Evolutionary conservation across 345 rosid species (phyloP), one percentile per base, ranked within the genome.

Genomic region (Tarenaya hassleriana): DNA sequence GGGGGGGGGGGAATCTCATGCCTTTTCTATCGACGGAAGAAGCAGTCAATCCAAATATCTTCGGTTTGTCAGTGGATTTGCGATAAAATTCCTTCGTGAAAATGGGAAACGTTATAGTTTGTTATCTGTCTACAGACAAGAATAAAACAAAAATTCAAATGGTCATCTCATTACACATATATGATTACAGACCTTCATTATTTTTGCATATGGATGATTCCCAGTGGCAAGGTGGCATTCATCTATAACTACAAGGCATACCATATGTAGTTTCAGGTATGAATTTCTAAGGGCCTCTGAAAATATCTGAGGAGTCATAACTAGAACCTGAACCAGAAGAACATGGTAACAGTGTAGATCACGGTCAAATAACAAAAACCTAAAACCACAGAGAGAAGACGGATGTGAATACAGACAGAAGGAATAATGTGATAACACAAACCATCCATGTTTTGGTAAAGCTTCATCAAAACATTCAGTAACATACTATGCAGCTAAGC

Each of bases 271-370:
- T 63, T 67, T 81, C 68, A 92, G 49, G 62, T 71, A 88, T 34
- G 78, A 75, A 55, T 77, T 81, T 56, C 84, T 72, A 47, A 92
- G 74, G 46, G 84, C 79, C 75, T 92, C 84, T 66, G 82, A 60
- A 31, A 92, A 76, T 63, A 88, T 73, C 40, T 88, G 96, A 13
- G 96, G 96, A 57, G 95, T 92, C 96, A 92, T 84, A 41, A 92
- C 96, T 52, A 92, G 45, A 38, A 92, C 88, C 98, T 88, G 58
- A 44, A 60, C 56, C 45, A 60, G 37, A 65, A 52, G 15, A 38
- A 45, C 18, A 34, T 32, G 8, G 37, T 56, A 34, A 34, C 21
- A 46, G 31, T 46, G 50, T 52, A 7, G 59, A 29, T 52, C 29
- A 37, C 27, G 44, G 34, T 13, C 56, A 40, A 14, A 33, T 54